These are phyloP conservation scores for Boletus coccyginus DNA, from an alignment of 768 basidiomycete genomes.

Conservation along the genomic window DNA sequence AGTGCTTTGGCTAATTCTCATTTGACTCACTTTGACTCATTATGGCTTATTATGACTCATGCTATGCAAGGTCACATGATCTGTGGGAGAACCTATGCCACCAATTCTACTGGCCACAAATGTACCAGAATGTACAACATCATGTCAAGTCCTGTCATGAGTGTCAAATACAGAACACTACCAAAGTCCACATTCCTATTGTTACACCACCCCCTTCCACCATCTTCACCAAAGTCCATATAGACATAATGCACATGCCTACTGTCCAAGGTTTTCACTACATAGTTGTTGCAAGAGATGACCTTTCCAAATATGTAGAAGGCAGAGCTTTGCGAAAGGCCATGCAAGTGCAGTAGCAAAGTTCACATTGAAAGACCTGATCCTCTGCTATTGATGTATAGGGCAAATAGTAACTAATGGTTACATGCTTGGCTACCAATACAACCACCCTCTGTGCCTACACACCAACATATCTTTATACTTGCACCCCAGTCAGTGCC, in stretches of 20 bases:
- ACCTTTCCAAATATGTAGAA: not conserved
- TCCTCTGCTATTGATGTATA: not conserved
- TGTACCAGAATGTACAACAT: not conserved
- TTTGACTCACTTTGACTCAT: no score
- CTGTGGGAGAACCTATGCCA: no score
- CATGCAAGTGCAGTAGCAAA: not conserved
- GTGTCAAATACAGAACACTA: not conserved
- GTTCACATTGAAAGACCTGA: not conserved
- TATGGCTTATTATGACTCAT: no score
- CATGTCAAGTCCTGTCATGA: not conserved
- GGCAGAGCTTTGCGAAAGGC: not conserved
- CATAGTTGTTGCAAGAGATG: not conserved
- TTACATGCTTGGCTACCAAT: no score
- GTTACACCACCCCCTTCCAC: not conserved
- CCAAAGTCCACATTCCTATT: not conserved
- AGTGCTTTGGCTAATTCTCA: no score
- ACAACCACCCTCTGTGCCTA: no score
- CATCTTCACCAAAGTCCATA: no score
- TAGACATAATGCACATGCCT: no score
- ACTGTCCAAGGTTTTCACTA: no score
- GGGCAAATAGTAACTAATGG: not conserved
- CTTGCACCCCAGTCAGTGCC: no score
- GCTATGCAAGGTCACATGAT: no score
- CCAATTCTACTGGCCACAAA: not conserved
- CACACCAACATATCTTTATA: no score